Conservation (phyloP, 352 stramenopile genomes). For the Thalassiosira ordinaria region DNA sequence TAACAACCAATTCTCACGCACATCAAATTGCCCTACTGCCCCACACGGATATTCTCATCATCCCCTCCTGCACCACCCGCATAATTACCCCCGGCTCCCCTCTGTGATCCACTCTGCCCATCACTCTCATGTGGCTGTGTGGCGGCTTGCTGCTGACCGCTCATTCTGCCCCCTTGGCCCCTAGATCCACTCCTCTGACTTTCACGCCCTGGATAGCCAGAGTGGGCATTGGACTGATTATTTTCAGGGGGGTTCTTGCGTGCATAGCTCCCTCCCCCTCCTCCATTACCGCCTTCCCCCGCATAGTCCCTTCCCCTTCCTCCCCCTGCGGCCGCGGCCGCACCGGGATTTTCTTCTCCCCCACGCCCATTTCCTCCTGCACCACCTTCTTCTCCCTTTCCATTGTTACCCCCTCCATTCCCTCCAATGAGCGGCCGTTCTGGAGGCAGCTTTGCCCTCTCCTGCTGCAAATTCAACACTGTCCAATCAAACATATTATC, state of each 20-base stretch:
- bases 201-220: conserved; percentile 12
- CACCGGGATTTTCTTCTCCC: conserved; percentile 17
- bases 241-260: conserved; percentile 47
- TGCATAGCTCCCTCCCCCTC: conserved; percentile 10
- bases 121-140: conserved; percentile 36
- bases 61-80: conserved; percentile 25
- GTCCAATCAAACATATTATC: conserved; percentile 99
- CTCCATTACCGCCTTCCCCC: conserved; percentile 19
- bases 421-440: conserved; percentile 66
- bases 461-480: conserved; percentile 90
- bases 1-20: conserved; percentile 1
- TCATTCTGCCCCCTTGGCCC: conserved; percentile 28
- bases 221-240: conserved; percentile 2
- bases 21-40: conserved; percentile 9
- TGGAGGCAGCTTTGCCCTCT: conserved; percentile 74
- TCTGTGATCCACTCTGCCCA: conserved; percentile 35
- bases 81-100: conserved; percentile 8
- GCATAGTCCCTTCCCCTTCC: conserved; percentile 3
- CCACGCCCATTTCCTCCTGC: conserved; percentile 28
- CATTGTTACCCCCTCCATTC: conserved; percentile 5
- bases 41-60: conserved; percentile 39
- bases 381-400: conserved; percentile 14
- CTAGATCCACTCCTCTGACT: conserved; percentile 55
- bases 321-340: background rate
- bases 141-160: background rate